Base-by-base conservation (phyloP, 106 monocot species). In the Vanilla planifolia region DNA sequence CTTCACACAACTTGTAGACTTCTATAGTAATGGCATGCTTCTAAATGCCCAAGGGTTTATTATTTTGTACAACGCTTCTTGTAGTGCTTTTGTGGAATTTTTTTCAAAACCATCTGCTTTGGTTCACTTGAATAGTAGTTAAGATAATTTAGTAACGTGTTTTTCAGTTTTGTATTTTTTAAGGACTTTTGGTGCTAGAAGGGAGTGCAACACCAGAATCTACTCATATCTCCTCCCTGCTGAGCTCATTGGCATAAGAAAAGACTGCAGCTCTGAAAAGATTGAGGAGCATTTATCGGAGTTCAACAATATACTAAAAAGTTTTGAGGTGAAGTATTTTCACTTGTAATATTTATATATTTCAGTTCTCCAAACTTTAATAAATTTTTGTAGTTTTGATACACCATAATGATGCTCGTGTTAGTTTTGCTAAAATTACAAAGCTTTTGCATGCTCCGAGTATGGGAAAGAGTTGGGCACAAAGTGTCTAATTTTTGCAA, bases 101-200 rank as follows among this genome's bases (percentile, higher is more conserved):
- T 5, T 10, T 51, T 51, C 3, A 10, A 26, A 2, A 27, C 6
- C 25, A 51, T 51, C 11, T 51, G 7, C 26, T 51, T 51, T 11
- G 21, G 14, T 10, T 7, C 26, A 51, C 51, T 27, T n/a, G n/a
- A n/a, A n/a, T n/a, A n/a, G n/a, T n/a, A n/a, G n/a, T n/a, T n/a
- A n/a, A n/a, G n/a, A n/a, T n/a, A n/a, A n/a, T 51, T 27, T 20
- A 27, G 27, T 6, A 51, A 27, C 51, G 17, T n/a, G 26, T 2
- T 5, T 58, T 58, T 59, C 46, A 47, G 46, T n/a, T 22, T 30
- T 48, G 37, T 63, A 36, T 65, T 41, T 60, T 65, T 73, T 20
- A 52, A 94, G 93, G 89, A 76, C 75, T 73, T 94, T 89, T 83
- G 90, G 90, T 84, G 86, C 84, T 56, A 90, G 95, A 67, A 86